Evolutionary conservation across 2,329 filamentous ascomycete species (phyloP), one percentile per base, ranked within the genome.

Genomic region (Chrysosporium queenslandicum): DNA sequence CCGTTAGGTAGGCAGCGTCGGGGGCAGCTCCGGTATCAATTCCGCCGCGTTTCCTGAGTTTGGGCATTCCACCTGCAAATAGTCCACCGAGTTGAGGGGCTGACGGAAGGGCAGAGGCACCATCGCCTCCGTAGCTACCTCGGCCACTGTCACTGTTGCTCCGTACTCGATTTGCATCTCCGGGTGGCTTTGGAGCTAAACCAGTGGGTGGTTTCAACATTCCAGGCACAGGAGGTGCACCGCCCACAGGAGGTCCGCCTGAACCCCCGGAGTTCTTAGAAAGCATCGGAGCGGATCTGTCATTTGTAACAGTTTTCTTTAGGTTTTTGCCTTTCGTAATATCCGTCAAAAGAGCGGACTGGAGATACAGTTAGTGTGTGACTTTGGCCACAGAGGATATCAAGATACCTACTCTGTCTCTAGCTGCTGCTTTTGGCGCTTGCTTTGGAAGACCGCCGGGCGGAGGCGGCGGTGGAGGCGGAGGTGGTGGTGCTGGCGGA

Each of bases 51-150:
- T 94, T 96, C 67, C 87, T 86, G 63, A 98, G 68, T 72, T 96
- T 97, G 2, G 92, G 92, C 80, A 97, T 97, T 34, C 91, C 92
- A 32, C 88, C 90, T 1, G 87, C 88, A 64, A 98, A 95, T 23
- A 98, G 69, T 1, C 92, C 92, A 27, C 76, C 91, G 9, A 97
- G 69, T 66, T 96, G 91, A 9, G 89, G 88, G 45, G 87, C 80
- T 18, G 80, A 69, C 20, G 83, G 65, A 36, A 65, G 64, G 55
- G 75, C 71, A 56, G 72, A 70, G 42, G 76, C 74, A 50, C 63
- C 61, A 25, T 63, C 65, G 14, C 66, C 62, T 20, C 23, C 37
- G n/a, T 30, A 16, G 14, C 64, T 61, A 25, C 63, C 64, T 58
- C 58, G 56, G 8, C 76, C 77, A 49, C 80, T 78, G 61, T 94